Percentiles rank a stretch among this genome's conserved stretches.
These are phyloP conservation scores for Luzula sylvatica DNA, from an alignment of 176 grass and related monocot genomes.

Conservation along the genomic window DNA sequence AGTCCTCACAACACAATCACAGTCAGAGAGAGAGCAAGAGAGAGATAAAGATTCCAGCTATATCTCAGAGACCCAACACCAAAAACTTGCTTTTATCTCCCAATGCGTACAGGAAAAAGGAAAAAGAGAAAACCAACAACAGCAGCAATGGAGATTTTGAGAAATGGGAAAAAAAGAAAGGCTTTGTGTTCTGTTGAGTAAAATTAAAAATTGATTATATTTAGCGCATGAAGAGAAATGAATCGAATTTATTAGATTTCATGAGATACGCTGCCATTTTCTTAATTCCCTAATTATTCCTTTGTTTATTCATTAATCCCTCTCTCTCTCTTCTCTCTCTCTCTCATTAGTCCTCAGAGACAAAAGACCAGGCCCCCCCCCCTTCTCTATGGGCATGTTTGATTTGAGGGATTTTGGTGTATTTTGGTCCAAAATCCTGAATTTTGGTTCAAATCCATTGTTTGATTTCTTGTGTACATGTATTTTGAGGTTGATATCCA, in stretches of 20 bases:
- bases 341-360: neutral
- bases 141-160: slow-evolving; percentile 5
- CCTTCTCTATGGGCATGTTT: too few relatives aligned
- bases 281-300: slow-evolving; percentile 36
- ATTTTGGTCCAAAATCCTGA: too few relatives aligned
- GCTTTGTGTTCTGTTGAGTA: slow-evolving; percentile 1
- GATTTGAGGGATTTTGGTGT: too few relatives aligned
- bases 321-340: neutral
- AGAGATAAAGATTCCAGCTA: slow-evolving; percentile 9
- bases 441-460: too few relatives aligned
- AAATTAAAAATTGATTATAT: neutral
- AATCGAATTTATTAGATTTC: slow-evolving; percentile 77
- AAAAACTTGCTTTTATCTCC: neutral
- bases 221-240: slow-evolving; percentile 23
- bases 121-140: neutral
- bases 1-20: neutral
- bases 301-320: slow-evolving; percentile 8
- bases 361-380: too few relatives aligned
- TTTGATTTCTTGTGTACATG: too few relatives aligned
- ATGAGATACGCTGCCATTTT: slow-evolving; percentile 60
- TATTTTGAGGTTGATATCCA: too few relatives aligned
- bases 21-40: neutral
- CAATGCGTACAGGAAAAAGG: slow-evolving; percentile 1
- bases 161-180: slow-evolving; percentile 11
- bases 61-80: neutral